A percentile compares a stretch with the other conserved stretches of the same genome.
Conservation (phyloP, 768 basidiomycete species). For the Tephrocybe sp. region DNA sequence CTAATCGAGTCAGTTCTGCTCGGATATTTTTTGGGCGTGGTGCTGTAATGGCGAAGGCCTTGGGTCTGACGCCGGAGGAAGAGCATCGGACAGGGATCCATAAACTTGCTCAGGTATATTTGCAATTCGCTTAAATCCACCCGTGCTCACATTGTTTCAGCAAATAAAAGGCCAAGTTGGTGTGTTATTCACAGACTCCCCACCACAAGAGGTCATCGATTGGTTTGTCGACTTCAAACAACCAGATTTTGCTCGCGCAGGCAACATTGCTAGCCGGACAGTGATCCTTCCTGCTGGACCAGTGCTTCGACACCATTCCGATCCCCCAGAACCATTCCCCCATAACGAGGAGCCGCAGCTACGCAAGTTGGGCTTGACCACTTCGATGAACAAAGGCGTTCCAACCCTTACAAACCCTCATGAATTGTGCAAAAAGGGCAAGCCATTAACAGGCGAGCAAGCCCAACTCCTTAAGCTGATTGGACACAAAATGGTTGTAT, state of each 20-base stretch:
- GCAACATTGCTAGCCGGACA: constrained; percentile 73
- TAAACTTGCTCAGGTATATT: constrained; percentile 74
- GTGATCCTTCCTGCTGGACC: constrained; percentile 81
- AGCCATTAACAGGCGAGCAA: constrained; percentile 79
- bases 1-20: constrained; percentile 55
- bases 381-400: constrained; percentile 82
- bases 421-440: constrained; percentile 80
- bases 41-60: constrained; percentile 93
- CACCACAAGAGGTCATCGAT: constrained; percentile 85
- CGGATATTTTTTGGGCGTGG: constrained; percentile 87
- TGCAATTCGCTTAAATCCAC: too few relatives aligned
- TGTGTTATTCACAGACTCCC: constrained; percentile 85
- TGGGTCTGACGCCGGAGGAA: constrained; percentile 83
- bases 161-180: constrained; percentile 95
- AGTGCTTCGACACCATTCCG: constrained; percentile 75
- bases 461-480: constrained; percentile 91
- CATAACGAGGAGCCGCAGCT: constrained; percentile 98
- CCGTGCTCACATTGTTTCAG: constrained; percentile 39
- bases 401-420: constrained; percentile 82
- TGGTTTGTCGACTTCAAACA: constrained; percentile 93
- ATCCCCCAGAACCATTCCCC: constrained; percentile 86
- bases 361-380: constrained; percentile 85
- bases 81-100: constrained; percentile 80
- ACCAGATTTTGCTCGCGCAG: constrained; percentile 88
- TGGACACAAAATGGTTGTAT: constrained; percentile 85